Evolutionary conservation across 2,329 filamentous ascomycete genomes (phyloP), one percentile per base, ranked within the genome.

Genomic region (Botryotinia convoluta): DNA sequence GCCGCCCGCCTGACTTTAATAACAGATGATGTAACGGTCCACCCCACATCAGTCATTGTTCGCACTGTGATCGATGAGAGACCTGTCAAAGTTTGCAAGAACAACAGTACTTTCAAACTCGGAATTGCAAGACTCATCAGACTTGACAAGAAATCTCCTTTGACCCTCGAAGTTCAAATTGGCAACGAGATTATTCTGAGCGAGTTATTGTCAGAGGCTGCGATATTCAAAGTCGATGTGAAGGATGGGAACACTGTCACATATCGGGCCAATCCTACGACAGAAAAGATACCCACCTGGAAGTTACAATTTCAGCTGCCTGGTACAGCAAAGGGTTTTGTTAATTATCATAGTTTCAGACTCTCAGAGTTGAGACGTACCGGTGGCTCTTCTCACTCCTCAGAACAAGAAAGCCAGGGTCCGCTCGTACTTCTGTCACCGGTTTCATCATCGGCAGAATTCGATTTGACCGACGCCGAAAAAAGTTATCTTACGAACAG

Each of bases 251-350:
- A 69, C 39, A 42, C 35, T 32, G 32, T 74, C 16, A 76, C 60
- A 61, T 76, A 72, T 44, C 67, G 63, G 18, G 69, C 74, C 12
- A 60, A 44, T 10, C 26, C 63, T 48, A 60, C 37, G 26, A 42
- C 45, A 18, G 44, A 60, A 39, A 42, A 45, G 10, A 51, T 64
- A 26, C 61, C 69, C 4, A 75, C 59, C 4, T 77, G 75, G 75
- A 54, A 64, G 18, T 63, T 77, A 18, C n/a, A 32, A 4, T 77
- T 77, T 62, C 72, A 62, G 68, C 22, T 76, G 57, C 72, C 72
- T 20, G 57, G 32, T n/a, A 29, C 59, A 37, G 72, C 72, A 12
- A 45, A 63, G 71, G 26, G 45, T 8, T 72, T 72, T 18, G 32
- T 48, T 6, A 42, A 72, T 61, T 20, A 35, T 12, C 54, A 72